Evolutionary conservation across 441 rosid genomes (phyloP).

Genomic region (Bruguiera hainesii): DNA sequence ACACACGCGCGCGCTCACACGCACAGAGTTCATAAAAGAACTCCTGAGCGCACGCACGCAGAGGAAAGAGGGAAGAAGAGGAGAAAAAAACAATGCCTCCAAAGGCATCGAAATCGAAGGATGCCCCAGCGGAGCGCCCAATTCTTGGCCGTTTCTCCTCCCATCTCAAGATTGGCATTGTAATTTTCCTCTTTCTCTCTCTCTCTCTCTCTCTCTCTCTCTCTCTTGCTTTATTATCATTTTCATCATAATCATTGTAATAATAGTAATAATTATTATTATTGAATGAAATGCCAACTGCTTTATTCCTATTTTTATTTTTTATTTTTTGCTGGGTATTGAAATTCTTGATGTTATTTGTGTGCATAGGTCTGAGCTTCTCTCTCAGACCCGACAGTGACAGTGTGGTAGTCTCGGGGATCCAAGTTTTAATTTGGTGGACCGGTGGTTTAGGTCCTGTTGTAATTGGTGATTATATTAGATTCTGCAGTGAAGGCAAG

Average conservation of each 20-base stretch:
- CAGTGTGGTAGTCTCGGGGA: too few relatives aligned
- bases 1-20: too few relatives aligned
- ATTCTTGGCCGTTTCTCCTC: constrained; percentile 98
- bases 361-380: too few relatives aligned
- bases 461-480: too few relatives aligned
- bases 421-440: too few relatives aligned
- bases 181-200: constrained; percentile 23
- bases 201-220: constrained; percentile 4
- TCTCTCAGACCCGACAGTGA: too few relatives aligned
- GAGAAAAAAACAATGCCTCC: constrained; percentile 70
- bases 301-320: too few relatives aligned
- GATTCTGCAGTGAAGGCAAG: too few relatives aligned
- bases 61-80: not conserved
- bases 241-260: not conserved
- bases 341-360: too few relatives aligned
- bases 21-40: not conserved
- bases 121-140: constrained; percentile 91
- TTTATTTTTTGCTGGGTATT: too few relatives aligned
- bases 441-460: too few relatives aligned
- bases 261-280: not conserved
- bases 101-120: constrained; percentile 83
- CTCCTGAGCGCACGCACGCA: not conserved
- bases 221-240: not conserved
- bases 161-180: constrained; percentile 99
- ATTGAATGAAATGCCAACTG: too few relatives aligned